Evolutionary conservation across 2,329 filamentous ascomycete genomes (phyloP).

Genomic region (Trichoderma breve): DNA sequence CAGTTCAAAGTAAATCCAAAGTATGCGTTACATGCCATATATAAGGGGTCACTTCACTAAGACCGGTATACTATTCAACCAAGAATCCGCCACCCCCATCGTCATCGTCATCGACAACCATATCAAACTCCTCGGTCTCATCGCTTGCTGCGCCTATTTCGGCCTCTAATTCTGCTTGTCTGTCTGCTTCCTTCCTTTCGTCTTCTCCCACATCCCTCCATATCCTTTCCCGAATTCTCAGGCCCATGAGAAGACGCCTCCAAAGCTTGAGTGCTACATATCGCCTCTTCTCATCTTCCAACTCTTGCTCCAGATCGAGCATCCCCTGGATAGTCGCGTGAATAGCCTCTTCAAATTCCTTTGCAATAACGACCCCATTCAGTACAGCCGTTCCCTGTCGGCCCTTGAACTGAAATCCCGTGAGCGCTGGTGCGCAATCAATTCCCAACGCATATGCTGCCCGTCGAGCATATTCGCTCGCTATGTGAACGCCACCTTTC

Average conservation of each 20-base stretch:
- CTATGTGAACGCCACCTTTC: slow-evolving; percentile 71
- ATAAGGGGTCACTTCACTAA: not conserved
- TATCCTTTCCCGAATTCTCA: slow-evolving; percentile 74
- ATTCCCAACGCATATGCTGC: slow-evolving; percentile 75
- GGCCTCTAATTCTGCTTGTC: slow-evolving; percentile 38
- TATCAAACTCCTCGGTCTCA: slow-evolving; percentile 44
- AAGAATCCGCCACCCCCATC: slow-evolving; percentile 49
- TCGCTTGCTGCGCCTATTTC: slow-evolving; percentile 40
- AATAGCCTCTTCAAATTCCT: slow-evolving; percentile 70
- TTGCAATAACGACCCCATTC: slow-evolving; percentile 72
- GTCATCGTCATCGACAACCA: slow-evolving; percentile 40
- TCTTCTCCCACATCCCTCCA: slow-evolving; percentile 55
- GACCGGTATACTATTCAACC: slow-evolving; percentile 31
- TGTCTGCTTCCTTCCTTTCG: slow-evolving; percentile 42
- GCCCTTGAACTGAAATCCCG: slow-evolving; percentile 84
- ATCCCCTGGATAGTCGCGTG: slow-evolving; percentile 66
- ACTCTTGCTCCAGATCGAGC: slow-evolving; percentile 61
- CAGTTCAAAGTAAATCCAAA: not conserved
- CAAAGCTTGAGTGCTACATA: slow-evolving; percentile 67
- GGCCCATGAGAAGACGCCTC: slow-evolving; percentile 68
- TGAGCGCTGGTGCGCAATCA: slow-evolving; percentile 86
- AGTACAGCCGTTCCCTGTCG: slow-evolving; percentile 82
- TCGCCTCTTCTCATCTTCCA: slow-evolving; percentile 68
- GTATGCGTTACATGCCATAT: not conserved
- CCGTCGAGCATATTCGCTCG: slow-evolving; percentile 56